Base-by-base conservation (phyloP, 352 stramenopile genomes). In the Globisporangium barbulae region DNA sequence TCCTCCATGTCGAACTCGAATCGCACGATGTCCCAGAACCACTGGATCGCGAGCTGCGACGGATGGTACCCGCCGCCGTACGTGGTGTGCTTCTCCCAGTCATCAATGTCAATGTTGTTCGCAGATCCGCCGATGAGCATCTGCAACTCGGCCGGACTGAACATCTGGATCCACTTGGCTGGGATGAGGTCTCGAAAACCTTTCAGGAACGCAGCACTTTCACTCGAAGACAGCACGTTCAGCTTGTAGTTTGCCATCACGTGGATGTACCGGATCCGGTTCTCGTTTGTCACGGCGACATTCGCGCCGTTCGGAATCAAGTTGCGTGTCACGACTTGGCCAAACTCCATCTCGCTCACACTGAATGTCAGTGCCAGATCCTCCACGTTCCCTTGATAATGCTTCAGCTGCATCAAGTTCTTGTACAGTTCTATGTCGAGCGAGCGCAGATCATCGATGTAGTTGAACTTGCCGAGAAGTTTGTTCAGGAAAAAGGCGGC, bases 401-500 rank as follows among this genome's bases (percentile, higher is more conserved):
- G 91, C 70, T 99, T 99, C 10, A 99, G 78, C 60, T 98, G 97
- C 82, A 98, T 96, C 22, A 99, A 72, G 63, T 98, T 98, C 49
- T 83, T 90, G 70, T 99, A 98, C 41, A 99, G 74, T 71, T 97
- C 90, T 2, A 76, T 74, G 68, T 99, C 97, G 42, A 99, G 83
- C 13, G 90, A 97, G 33, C 85, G 80, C 19, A 99, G 76, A 70
- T 99, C 96, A 44, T 98, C 89, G 30, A 96, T 89, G 55, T 88
- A 89, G 59, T 91, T 94, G 62, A 84, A 83, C 70, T 91, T 91
- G 53, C 81, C 82, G 22, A 99, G 73, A n/a, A 99, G 77, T 63
- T 98, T 97, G 47, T 96, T 94, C 12, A 99, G 77, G 71, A 99
- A 99, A 70, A 99, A 98, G 25, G 94, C 91, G 0, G 97, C 93